Conservation (phyloP, 495 filamentous ascomycete genomes). For the Xylaria curta region DNA sequence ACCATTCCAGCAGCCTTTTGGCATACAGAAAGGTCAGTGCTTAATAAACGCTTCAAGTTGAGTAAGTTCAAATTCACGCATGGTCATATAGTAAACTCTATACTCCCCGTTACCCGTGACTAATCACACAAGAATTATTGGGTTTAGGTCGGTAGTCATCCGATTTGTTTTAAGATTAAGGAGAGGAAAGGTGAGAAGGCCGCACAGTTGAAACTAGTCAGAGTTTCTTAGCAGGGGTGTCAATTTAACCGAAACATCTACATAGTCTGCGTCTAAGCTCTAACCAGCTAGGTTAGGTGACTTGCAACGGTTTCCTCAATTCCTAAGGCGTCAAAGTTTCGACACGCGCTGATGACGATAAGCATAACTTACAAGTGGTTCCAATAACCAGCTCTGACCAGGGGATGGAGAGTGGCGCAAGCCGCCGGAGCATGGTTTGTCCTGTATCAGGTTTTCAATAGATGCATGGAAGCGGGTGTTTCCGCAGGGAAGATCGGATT, state of each 20-base stretch:
- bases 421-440: slow-evolving; percentile 13
- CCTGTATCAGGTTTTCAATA: slow-evolving; percentile 9
- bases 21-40: slow-evolving; percentile 1
- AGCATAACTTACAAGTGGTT: neutral
- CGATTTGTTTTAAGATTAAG: neutral
- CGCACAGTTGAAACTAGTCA: slow-evolving; percentile 14
- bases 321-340: neutral
- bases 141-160: neutral
- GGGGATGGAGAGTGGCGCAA: slow-evolving; percentile 11
- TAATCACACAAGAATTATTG: neutral
- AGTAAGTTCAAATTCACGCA: neutral
- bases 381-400: neutral
- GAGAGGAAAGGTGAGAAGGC: neutral
- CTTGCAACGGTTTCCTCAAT: neutral
- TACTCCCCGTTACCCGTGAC: neutral
- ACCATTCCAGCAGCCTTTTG: slow-evolving; percentile 7
- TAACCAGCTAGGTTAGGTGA: neutral
- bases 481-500: slow-evolving; percentile 15
- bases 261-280: neutral
- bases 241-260: slow-evolving; percentile 16
- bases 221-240: neutral
- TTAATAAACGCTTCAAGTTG: slow-evolving; percentile 1
- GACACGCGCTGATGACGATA: neutral
- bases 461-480: slow-evolving; percentile 3
- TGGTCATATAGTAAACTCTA: neutral